Percentiles rank a stretch among this genome's conserved stretches.
phyloP scores from a whole-genome alignment of 2,329 filamentous ascomycete genomes.

The Arthrobotrys pseudoclavata region DNA sequence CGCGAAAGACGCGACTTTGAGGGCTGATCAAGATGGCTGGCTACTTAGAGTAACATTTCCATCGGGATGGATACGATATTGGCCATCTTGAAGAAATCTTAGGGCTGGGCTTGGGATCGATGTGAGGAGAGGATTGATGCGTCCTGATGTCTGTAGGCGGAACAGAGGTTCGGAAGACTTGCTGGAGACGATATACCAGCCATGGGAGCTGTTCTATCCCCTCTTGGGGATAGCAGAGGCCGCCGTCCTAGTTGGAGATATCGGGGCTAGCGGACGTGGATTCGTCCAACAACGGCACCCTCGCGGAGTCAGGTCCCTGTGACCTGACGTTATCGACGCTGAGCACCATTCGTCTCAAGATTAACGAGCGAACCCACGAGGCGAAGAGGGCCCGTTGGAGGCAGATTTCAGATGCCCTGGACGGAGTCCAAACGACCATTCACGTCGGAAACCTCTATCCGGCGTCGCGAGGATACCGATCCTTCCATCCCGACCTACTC shows the following conservation, averaged over 20 bases:
- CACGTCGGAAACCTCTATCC: constrained; percentile 1
- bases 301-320: background rate
- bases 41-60: background rate
- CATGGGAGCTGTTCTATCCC: background rate
- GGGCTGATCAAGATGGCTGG: background rate
- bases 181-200: background rate
- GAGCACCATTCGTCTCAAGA: background rate
- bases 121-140: too few species aligned
- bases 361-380: too few species aligned
- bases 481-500: background rate
- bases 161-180: background rate
- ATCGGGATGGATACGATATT: background rate
- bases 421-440: background rate
- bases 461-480: background rate
- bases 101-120: too few species aligned
- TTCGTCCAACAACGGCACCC: background rate
- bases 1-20: background rate
- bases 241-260: background rate
- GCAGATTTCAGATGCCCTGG: background rate
- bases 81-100: background rate
- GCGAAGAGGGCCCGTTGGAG: background rate
- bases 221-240: background rate
- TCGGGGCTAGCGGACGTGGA: background rate
- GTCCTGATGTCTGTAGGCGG: too few species aligned
- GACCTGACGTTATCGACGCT: background rate